phyloP scores from a whole-genome alignment of 345 rosid genomes.

The Acer yangbiense region DNA sequence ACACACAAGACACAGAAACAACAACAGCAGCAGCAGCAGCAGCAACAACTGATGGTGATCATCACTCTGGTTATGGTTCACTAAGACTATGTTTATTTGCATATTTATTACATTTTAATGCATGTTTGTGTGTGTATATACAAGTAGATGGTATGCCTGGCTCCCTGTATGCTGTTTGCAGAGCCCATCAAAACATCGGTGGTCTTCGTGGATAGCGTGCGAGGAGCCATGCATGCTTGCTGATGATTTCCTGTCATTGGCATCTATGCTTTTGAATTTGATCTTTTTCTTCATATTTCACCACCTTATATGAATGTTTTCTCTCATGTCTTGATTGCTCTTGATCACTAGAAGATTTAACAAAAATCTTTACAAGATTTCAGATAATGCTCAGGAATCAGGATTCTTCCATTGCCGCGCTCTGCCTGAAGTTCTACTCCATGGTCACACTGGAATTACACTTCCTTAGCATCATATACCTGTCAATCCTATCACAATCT shows the following conservation, averaged over 20 bases:
- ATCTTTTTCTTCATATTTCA: not conserved
- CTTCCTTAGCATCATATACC: not conserved
- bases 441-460: not conserved
- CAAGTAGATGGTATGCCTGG: constrained; percentile 44
- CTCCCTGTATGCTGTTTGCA: constrained; percentile 64
- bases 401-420: not conserved
- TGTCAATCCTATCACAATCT: not conserved
- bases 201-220: constrained; percentile 53
- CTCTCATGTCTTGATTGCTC: not conserved
- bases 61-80: not conserved
- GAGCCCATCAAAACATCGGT: constrained; percentile 37
- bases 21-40: not conserved
- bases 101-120: not conserved
- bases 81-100: not conserved
- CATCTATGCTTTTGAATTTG: too few relatives aligned
- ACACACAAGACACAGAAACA: not conserved
- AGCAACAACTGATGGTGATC: not conserved
- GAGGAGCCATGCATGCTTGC: constrained; percentile 55
- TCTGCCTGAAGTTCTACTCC: not conserved
- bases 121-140: not conserved
- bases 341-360: not conserved
- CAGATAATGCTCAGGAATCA: not conserved
- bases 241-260: not conserved
- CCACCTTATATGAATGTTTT: too few relatives aligned
- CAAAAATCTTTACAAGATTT: not conserved